These are phyloP conservation scores for Nannochloropsis oceanica DNA, from an alignment of 108 stramenopile species.

Conservation along the genomic window DNA sequence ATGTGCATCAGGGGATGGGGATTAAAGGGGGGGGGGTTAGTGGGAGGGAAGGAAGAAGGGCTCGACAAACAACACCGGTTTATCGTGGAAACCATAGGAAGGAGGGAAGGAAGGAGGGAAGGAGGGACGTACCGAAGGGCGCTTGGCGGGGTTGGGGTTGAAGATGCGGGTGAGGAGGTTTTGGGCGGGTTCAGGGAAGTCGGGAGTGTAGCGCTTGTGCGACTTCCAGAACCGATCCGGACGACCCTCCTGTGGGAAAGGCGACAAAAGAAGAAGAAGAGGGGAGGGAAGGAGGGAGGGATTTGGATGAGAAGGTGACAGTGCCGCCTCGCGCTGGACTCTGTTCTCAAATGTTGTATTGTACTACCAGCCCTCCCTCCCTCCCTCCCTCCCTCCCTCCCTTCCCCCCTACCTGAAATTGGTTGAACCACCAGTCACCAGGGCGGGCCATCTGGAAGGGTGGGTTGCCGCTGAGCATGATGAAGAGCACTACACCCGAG, in stretches of 20 bases:
- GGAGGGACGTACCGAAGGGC: background rate
- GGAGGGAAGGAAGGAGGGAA: background rate
- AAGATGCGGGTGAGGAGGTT: background rate
- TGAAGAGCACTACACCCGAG: background rate
- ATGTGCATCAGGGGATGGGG: background rate
- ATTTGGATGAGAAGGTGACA: too few relatives aligned
- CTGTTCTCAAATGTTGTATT: too few relatives aligned
- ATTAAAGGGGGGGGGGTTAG: too few relatives aligned
- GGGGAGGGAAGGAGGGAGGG: too few relatives aligned
- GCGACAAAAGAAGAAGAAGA: background rate
- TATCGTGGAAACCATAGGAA: background rate
- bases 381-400: too few relatives aligned
- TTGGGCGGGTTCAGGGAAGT: conserved; percentile 24
- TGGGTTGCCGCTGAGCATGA: background rate
- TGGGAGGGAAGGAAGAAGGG: background rate
- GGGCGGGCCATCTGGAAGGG: background rate
- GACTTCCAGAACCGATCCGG: conserved; percentile 34
- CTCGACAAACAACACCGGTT: too few relatives aligned
- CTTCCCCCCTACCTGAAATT: background rate
- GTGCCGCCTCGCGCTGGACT: too few relatives aligned
- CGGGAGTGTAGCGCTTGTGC: conserved; percentile 17
- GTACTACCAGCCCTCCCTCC: too few relatives aligned
- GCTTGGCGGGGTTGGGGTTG: background rate
- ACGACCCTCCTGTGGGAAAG: background rate
- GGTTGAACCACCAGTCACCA: background rate